Conservation (phyloP, 139 green algal species). For the Diplosphaera chodatii region DNA sequence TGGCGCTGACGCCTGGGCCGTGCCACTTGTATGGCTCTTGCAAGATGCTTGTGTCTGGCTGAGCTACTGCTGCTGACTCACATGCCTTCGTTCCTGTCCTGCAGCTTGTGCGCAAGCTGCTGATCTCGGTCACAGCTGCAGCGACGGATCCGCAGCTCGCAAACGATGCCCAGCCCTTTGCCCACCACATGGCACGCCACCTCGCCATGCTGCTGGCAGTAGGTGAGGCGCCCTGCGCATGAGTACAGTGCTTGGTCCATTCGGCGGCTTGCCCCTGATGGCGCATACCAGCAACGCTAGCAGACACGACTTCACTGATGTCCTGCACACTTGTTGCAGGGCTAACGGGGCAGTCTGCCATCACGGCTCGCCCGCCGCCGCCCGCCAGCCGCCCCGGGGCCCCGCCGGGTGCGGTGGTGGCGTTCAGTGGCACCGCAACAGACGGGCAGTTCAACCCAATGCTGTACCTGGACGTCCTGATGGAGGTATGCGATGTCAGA, state of each 20-base stretch:
- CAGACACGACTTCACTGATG: too few species aligned
- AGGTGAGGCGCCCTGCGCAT: conserved; percentile 20
- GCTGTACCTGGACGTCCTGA: conserved; percentile 85
- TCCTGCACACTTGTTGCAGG: background rate
- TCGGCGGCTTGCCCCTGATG: too few species aligned
- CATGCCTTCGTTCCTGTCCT: background rate
- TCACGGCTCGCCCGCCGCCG: background rate
- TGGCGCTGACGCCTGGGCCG: too few species aligned
- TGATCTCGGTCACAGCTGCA: conserved; percentile 41
- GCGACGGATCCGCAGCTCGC: conserved; percentile 53
- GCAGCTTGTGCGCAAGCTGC: conserved; percentile 37
- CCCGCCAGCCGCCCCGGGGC: too few species aligned
- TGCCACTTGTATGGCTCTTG: too few species aligned
- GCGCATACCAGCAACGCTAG: too few species aligned
- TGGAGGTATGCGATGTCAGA: too few species aligned
- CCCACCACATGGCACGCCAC: conserved; percentile 67
- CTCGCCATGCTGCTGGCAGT: conserved; percentile 86
- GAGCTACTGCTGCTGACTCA: too few species aligned
- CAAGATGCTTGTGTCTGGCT: too few species aligned
- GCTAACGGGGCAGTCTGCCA: conserved; percentile 3
- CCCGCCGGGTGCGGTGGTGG: too few species aligned
- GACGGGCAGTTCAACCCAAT: conserved; percentile 62
- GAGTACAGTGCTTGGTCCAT: background rate
- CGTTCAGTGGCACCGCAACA: conserved; percentile 32
- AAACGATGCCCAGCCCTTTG: conserved; percentile 53